These are phyloP conservation scores for Podospora didyma DNA, from an alignment of 495 filamentous ascomycete species.

Conservation along the genomic window DNA sequence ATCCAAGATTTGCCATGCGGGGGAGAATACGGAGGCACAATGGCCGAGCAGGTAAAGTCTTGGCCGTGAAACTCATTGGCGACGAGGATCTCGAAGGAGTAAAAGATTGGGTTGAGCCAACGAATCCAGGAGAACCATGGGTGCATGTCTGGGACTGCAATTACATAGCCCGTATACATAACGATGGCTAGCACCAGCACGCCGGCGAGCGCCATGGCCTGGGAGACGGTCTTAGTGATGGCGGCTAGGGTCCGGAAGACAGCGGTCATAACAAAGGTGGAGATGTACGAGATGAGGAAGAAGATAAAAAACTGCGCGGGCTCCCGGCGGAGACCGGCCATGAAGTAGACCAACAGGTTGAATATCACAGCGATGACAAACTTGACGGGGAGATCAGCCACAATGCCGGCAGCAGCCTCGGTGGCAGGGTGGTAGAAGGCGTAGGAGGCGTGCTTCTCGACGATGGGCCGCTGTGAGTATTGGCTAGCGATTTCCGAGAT, in stretches of 20 bases:
- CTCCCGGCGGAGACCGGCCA: slow-evolving; percentile 50
- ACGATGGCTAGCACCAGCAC: slow-evolving; percentile 66
- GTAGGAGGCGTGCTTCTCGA: slow-evolving; percentile 62
- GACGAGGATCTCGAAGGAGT: slow-evolving; percentile 69
- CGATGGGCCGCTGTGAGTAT: slow-evolving; percentile 58
- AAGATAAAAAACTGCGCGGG: slow-evolving; percentile 60
- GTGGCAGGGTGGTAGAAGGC: slow-evolving; percentile 63
- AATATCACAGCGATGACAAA: slow-evolving; percentile 47
- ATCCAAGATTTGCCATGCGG: slow-evolving; percentile 45
- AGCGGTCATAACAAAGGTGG: slow-evolving; percentile 52
- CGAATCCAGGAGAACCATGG: slow-evolving; percentile 80
- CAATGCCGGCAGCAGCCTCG: slow-evolving; percentile 55
- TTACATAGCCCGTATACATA: slow-evolving; percentile 80
- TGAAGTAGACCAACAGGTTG: slow-evolving; percentile 56
- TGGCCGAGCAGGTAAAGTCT: slow-evolving; percentile 33
- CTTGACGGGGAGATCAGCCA: slow-evolving; percentile 57
- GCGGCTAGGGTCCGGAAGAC: slow-evolving; percentile 69
- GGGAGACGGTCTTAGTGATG: slow-evolving; percentile 61
- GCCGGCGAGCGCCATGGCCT: slow-evolving; percentile 68
- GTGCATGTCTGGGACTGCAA: slow-evolving; percentile 69
- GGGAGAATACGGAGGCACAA: slow-evolving; percentile 41
- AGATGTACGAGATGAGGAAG: slow-evolving; percentile 52
- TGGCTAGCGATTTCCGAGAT: slow-evolving; percentile 59
- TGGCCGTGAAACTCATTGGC: slow-evolving; percentile 65
- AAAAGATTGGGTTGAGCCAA: slow-evolving; percentile 78